Evolutionary conservation across 2,329 filamentous ascomycete species (phyloP), one percentile per base, ranked within the genome.

Genomic region (Penicillium sp.): DNA sequence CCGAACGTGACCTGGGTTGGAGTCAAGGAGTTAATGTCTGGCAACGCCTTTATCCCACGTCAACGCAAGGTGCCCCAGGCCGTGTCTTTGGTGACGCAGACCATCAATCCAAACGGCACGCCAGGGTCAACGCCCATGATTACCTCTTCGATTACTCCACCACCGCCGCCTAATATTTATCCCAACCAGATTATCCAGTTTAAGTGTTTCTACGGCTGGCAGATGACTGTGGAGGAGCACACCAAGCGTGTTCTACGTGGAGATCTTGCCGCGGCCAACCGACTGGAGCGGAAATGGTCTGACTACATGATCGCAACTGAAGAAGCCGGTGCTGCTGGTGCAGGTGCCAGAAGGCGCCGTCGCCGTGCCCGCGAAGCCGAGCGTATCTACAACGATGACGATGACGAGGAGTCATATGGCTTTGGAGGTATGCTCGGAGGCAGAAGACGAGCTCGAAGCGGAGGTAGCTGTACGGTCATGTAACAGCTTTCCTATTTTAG

Each of bases 181-280:
- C 91, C 92, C 0, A 86, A 87, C 1, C 90, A 97, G 73, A 87
- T 96, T 61, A 92, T 98, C 63, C 84, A 88, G 6, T 84, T 98
- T 48, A 97, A 97, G 77, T 96, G 93, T 77, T 98, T 94, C 81
- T 96, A 96, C 75, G 92, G 91, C 47, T 97, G 92, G 87, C 94
- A 98, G 78, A 91, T 92, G 79, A 97, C 93, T 0, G 93, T 97
- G 5, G 91, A 97, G 68, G 93, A 97, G 75, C 94, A 98, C 77
- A 93, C 89, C 57, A 94, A 93, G 79, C 87, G 93, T 4, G 91
- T 97, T 0, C 76, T 96, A 56, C 83, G 86, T 5, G 92, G 92
- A 7, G 91, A 97, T 64, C 85, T 92, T 62, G 82, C 84, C 0
- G 85, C 91, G 1, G 95, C 95, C 0, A 84, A 84, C 44, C 83